phyloP scores from a whole-genome alignment of 2,329 filamentous ascomycete species.

The Pezicula rhizophila region DNA sequence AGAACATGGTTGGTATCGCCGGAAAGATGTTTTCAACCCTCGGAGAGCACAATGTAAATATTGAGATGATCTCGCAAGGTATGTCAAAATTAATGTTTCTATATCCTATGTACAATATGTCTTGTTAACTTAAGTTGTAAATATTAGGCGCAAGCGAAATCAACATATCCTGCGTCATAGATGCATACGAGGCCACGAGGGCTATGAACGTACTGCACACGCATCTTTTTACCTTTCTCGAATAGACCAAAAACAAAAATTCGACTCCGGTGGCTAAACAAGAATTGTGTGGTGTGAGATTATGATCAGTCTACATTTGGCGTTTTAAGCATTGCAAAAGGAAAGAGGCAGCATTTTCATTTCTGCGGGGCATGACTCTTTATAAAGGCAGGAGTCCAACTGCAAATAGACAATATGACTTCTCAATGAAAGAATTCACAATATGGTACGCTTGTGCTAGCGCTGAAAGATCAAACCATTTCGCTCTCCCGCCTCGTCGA shows the following conservation, averaged over 20 bases:
- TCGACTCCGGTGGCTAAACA: background rate
- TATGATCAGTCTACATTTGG: too few relatives aligned
- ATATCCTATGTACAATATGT: conserved; percentile 10
- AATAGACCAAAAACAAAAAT: conserved; percentile 32
- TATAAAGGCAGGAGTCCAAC: too few relatives aligned
- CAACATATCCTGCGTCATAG: conserved; percentile 97
- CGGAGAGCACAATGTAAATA: conserved; percentile 89
- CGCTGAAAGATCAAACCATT: too few relatives aligned
- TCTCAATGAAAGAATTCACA: too few relatives aligned
- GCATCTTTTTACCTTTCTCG: conserved; percentile 91
- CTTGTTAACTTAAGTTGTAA: conserved; percentile 7
- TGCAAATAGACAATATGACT: too few relatives aligned
- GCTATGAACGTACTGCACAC: conserved; percentile 96
- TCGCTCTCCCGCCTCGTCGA: too few relatives aligned
- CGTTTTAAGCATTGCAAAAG: too few relatives aligned
- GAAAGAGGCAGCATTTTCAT: too few relatives aligned
- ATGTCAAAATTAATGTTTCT: conserved; percentile 17
- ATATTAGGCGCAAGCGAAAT: conserved; percentile 89
- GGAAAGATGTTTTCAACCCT: conserved; percentile 93
- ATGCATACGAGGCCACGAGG: conserved; percentile 81
- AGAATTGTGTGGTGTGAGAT: background rate
- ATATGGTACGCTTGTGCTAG: too few relatives aligned
- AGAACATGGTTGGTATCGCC: conserved; percentile 92
- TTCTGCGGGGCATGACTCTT: too few relatives aligned
- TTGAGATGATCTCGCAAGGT: conserved; percentile 99